Evolutionary conservation across 805 yeast genomes (phyloP), one percentile per base, ranked within the genome.

Genomic region (Starmerella sirachaensis): DNA sequence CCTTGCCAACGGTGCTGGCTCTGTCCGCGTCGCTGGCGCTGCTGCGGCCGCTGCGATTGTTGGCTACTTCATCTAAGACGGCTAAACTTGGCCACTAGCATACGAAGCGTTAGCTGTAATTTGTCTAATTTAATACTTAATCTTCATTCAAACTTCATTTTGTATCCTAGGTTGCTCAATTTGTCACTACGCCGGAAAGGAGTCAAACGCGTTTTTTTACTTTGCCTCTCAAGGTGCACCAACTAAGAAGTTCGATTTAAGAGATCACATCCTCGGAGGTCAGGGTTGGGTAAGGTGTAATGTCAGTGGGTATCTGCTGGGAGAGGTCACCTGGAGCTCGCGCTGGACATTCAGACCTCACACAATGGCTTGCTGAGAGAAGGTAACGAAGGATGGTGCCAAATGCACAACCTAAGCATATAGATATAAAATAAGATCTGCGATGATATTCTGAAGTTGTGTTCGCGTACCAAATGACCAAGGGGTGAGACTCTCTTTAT

Each of bases 1-100:
- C 21, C 38, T 47, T 21, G 45, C 38, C 24, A 47, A 48, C 46
- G 47, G 47, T 22, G 50, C 44, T 29, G 45, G 25, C 21, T 45
- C 37, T 22, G 50, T 30, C 36, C 38, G 43, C 41, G 45, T 48
- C 23, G 50, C 44, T 24, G 48, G 42, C 27, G 50, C 45, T 30
- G 49, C 46, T 23, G 50, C 47, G 39, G 48, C 41, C 29, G 52
- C 48, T 36, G 52, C 51, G 26, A 51, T 44, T 38, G 47, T 43
- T 25, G 50, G 45, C 20, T 37, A 33, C 45, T 42, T 46, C 28
- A 42, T 46, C 23, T 45, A 46, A 32, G 27, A n/a, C n/a, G n/a
- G n/a, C n/a, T n/a, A n/a, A n/a, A 21, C 24, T 21, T 21, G 24
- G 11, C 11, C 24, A 8, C 11, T 21, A 21, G 24, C 7, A 21